Conservation (phyloP, 352 stramenopile genomes). For the Blastocystis sp. region DNA sequence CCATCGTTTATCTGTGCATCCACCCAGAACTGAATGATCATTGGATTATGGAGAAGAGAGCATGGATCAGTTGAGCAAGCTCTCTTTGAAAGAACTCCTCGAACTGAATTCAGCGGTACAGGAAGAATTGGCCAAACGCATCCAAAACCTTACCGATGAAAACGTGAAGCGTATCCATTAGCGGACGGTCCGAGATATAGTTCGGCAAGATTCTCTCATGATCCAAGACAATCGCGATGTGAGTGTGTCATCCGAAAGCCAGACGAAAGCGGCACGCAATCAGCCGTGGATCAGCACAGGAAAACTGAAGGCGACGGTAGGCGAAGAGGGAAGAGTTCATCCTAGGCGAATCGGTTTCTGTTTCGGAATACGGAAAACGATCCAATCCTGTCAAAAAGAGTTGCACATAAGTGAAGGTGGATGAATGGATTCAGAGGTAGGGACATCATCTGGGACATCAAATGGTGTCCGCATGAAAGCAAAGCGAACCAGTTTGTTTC, state of each 20-base stretch:
- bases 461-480: neutral
- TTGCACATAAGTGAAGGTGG: neutral
- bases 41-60: neutral
- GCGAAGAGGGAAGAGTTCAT: neutral
- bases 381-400: conserved; percentile 11
- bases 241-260: neutral
- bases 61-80: conserved; percentile 20
- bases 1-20: neutral
- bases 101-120: conserved; percentile 34
- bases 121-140: neutral
- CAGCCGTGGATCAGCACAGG: conserved; percentile 34
- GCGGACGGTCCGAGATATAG: neutral
- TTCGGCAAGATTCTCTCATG: conserved; percentile 1
- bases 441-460: conserved; percentile 45
- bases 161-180: neutral
- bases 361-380: conserved; percentile 22
- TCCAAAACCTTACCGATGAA: neutral
- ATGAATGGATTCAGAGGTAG: neutral
- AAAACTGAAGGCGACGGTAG: conserved; percentile 46
- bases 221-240: conserved; percentile 27
- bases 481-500: neutral
- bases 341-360: conserved; percentile 48
- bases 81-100: conserved; percentile 33
- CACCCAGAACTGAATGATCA: neutral
- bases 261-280: conserved; percentile 18